Base-by-base conservation (phyloP, 805 yeast genomes). In the Zygotorulaspora florentina region DNA sequence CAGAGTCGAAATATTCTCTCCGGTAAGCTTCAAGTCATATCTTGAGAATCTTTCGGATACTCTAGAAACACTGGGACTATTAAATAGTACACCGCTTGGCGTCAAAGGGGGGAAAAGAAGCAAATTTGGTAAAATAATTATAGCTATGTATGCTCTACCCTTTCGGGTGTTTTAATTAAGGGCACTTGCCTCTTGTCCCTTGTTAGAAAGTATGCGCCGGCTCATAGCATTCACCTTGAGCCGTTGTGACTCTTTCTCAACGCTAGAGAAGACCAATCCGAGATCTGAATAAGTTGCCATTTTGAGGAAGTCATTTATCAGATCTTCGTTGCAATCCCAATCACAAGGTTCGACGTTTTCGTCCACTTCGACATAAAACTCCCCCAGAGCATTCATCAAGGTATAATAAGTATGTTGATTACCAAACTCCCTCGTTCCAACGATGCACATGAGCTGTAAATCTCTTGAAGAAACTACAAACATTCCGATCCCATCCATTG, bases 341-440 rank as follows among this genome's bases (percentile, higher is more conserved):
- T 53, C 48, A 18, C 34, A 36, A 1, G 28, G n/a, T 26, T 37
- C 36, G 12, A 49, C 34, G 30, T 52, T 53, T 5, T 42, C 43
- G 26, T 44, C 39, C 15, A 39, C 39, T 20, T 49, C 51, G 20
- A 54, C 50, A 27, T 37, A 45, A 36, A 54, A 44, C 18, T 54
- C 54, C 3, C 61, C 61, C 27, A 47, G 25, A 15, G 37, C 43
- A 43, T 55, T 48, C 46, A 56, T 42, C 17, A 56, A 35, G 10
- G 46, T 53, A 29, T 47, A 47, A 27, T 53, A 55, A 2, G 31
- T 26, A 27, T 47, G 39, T 17, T 38, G 45, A 13, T 38, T 43
- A 10, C 31, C 35, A 27, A 45, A 31, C 13, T 26, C 29, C 20
- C 46, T 51, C n/a, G 37, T 43, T 6, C 58, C 54, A 3, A 53